Base-by-base conservation (phyloP, 768 basidiomycete species). In the Trametes gibbosa region DNA sequence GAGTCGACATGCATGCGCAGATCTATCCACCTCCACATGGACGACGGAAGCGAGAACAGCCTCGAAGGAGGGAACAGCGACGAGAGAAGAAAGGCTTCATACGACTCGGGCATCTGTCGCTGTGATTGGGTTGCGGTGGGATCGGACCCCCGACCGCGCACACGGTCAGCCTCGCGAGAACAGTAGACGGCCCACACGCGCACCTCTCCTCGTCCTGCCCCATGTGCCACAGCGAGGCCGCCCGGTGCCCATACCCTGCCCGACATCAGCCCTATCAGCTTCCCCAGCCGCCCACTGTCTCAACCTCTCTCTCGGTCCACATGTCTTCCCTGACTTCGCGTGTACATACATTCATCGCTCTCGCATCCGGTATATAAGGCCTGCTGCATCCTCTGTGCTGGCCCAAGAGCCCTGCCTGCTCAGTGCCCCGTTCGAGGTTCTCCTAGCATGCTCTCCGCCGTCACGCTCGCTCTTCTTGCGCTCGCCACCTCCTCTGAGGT, bases 401-500 rank as follows among this genome's bases (percentile, higher is more conserved):
- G 23, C 8, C 7, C 37, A 55, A 35, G 46, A 25, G 46, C 24
- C 35, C 29, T 45, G 42, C 10, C 29, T 21, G 42, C 52, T 13
- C 42, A 24, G 13, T 32, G 45, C 45, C 35, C 34, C 23, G 23
- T 40, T 16, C 23, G 21, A 48, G 27, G 25, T 32, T 49, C 17
- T 32, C 14, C 41, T 27, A 50, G 23, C 16, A 61, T 57, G 56
- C 45, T 54, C 16, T 51, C 63, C 27, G 27, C 53, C 19, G 13
- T 54, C 43, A 37, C 56, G 23, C 19, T 58, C 32, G 51, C 49
- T 16, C 46, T 63, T 17, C 35, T 61, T 2, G 59, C 53, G 1
- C 57, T 66, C 25, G 47, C 34, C 8, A 60, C 56, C 17, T 53
- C 56, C 2, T 42, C 63, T 19, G 53, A 50, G 37, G 54, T 49